These are phyloP conservation scores for Sporisorium sorghi DNA, from an alignment of 1,284 basidiomycete genomes.

Conservation along the genomic window DNA sequence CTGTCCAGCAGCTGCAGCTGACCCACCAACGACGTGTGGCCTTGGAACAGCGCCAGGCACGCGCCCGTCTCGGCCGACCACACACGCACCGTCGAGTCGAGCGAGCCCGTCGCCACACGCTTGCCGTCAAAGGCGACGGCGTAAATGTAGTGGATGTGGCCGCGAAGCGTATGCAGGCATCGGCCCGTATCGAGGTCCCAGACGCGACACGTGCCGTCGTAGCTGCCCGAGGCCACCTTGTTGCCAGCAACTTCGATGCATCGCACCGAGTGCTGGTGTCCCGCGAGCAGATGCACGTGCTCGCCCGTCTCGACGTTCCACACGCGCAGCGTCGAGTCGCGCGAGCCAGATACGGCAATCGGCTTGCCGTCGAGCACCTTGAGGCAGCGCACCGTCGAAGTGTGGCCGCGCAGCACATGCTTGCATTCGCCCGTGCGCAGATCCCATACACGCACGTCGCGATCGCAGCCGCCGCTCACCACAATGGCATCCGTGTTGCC, in stretches of 20 bases:
- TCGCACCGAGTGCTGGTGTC: constrained; percentile 85
- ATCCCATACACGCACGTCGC: constrained; percentile 91
- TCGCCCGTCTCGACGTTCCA: constrained; percentile 90
- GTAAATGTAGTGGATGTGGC: constrained; percentile 93
- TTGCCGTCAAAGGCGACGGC: constrained; percentile 91
- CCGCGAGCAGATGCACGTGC: constrained; percentile 78
- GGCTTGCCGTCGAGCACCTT: constrained; percentile 88
- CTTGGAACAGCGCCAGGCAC: constrained; percentile 87
- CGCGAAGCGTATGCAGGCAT: constrained; percentile 85
- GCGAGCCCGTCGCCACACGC: constrained; percentile 84
- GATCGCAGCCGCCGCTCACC: constrained; percentile 92
- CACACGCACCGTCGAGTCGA: constrained; percentile 71
- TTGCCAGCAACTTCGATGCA: constrained; percentile 88
- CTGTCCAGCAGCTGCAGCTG: constrained; percentile 83
- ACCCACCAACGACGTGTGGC: constrained; percentile 93
- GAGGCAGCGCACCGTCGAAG: constrained; percentile 90
- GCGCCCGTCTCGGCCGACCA: constrained; percentile 76
- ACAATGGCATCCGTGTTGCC: constrained; percentile 78
- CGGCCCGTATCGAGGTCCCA: constrained; percentile 71
- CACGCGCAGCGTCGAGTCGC: constrained; percentile 81
- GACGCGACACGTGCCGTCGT: constrained; percentile 77
- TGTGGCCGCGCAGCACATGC: constrained; percentile 84
- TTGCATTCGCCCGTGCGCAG: constrained; percentile 83
- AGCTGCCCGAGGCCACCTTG: constrained; percentile 85
- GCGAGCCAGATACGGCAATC: constrained; percentile 87